These are phyloP conservation scores for Cornus suecica DNA, from an alignment of 148 eudicot species.

Conservation along the genomic window DNA sequence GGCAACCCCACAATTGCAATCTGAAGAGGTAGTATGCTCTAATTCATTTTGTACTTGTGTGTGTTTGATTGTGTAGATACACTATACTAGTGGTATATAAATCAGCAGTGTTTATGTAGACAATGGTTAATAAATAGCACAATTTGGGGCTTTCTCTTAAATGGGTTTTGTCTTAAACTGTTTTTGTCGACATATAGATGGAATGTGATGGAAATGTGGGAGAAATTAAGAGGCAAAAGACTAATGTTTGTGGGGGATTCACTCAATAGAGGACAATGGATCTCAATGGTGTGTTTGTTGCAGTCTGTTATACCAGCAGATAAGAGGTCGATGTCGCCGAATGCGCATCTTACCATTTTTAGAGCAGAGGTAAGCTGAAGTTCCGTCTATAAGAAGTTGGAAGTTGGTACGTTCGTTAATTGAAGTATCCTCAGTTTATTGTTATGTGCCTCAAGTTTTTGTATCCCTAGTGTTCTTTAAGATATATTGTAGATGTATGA, in stretches of 20 bases:
- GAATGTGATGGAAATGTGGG: constrained; percentile 83
- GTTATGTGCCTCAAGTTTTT: neutral
- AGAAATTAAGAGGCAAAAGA: constrained; percentile 83
- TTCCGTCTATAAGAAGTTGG: neutral
- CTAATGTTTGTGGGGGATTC: constrained; percentile 97
- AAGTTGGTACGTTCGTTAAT: neutral
- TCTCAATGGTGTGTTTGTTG: constrained; percentile 87
- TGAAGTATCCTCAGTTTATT: neutral
- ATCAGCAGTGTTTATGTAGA: neutral
- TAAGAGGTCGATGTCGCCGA: constrained; percentile 82
- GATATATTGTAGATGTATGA: neutral
- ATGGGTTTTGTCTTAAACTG: constrained; percentile 13
- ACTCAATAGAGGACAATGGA: constrained; percentile 96
- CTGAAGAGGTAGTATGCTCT: constrained; percentile 62
- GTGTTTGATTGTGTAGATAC: neutral
- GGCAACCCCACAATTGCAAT: constrained; percentile 89
- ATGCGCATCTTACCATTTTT: constrained; percentile 82
- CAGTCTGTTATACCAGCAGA: constrained; percentile 78
- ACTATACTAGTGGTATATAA: neutral
- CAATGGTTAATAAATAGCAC: neutral
- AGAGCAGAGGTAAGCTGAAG: constrained; percentile 68
- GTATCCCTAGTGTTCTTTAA: neutral
- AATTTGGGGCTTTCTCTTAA: constrained; percentile 13
- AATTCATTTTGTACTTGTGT: neutral
- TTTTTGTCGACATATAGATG: constrained; percentile 45